Percentiles rank a stretch among this genome's conserved stretches.
Evolutionary conservation across 495 filamentous ascomycete genomes (phyloP).

Genomic region (Lentithecium fluviatile): DNA sequence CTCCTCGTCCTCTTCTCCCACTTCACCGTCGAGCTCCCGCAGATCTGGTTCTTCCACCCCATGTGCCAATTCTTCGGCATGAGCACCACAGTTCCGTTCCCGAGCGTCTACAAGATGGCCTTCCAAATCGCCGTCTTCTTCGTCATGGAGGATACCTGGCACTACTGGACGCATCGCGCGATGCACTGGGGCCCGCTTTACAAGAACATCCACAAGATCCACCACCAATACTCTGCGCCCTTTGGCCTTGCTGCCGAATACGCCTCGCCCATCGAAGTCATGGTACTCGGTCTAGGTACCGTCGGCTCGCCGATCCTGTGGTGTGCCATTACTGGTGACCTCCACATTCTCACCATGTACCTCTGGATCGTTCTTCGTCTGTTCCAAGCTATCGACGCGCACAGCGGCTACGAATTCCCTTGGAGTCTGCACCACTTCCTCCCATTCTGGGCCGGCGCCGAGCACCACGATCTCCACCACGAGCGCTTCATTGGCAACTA

Average conservation of each 20-base stretch:
- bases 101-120: slow-evolving; percentile 76
- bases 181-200: slow-evolving; percentile 96
- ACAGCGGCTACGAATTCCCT: slow-evolving; percentile 96
- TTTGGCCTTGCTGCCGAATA: slow-evolving; percentile 97
- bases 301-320: slow-evolving; percentile 81
- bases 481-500: slow-evolving; percentile 98
- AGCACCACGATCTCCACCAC: slow-evolving; percentile 95
- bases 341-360: slow-evolving; percentile 98
- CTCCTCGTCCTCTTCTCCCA: slow-evolving; percentile 86
- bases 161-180: slow-evolving; percentile 94
- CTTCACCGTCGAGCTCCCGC: slow-evolving; percentile 94
- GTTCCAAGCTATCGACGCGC: slow-evolving; percentile 97
- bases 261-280: slow-evolving; percentile 94
- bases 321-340: slow-evolving; percentile 76
- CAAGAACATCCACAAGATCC: slow-evolving; percentile 94
- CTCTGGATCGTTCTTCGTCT: slow-evolving; percentile 90
- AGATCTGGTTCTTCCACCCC: slow-evolving; percentile 99
- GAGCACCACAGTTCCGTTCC: slow-evolving; percentile 86
- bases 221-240: slow-evolving; percentile 96
- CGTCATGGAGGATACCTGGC: slow-evolving; percentile 94
- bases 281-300: slow-evolving; percentile 92
- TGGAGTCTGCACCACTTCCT: slow-evolving; percentile 94
- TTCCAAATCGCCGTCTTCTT: slow-evolving; percentile 94
- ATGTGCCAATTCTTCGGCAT: slow-evolving; percentile 92
- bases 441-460: slow-evolving; percentile 96